Evolutionary conservation across 306 rosid species (phyloP), one percentile per base, ranked within the genome.

Genomic region (Hippophae tibetana): DNA sequence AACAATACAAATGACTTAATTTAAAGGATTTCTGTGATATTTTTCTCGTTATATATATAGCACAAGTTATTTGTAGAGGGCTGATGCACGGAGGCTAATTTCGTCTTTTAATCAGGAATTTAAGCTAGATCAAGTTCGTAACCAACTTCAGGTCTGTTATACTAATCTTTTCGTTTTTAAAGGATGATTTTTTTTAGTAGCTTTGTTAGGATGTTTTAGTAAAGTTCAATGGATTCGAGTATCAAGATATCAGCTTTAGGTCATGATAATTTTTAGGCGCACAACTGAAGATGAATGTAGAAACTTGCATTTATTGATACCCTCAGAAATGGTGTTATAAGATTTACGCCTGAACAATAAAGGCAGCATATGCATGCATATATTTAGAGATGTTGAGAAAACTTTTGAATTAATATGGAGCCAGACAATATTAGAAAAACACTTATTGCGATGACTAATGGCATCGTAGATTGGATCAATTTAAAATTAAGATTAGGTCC

Each of bases 71-170:
- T 49, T 14, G n/a, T 12, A 12, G 13, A 38, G 65, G 69, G 12
- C 42, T 53, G 50, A 64, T 51, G 5, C 46, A 11, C 1, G n/a
- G 42, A 12, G 14, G 53, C 71, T 82, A 44, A 73, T 63, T 45
- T 68, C 53, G 46, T 69, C 71, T 72, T 65, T 27, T 59, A 42
- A 23, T 42, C 85, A 93, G 99, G 99, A 88, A 77, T 71, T 77
- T 75, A 88, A 93, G 83, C 74, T 93, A 82, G 90, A 77, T 81
- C 86, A 86, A 78, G 80, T 93, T 59, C 85, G 90, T 42, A 75
- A 64, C 71, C 92, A 85, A 76, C 88, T 93, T 77, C 93, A 92
- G 96, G 98, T 92, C 60, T 71, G 92, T 60, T 12, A 40, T 14
- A 48, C 23, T 8, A 51, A 10, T 42, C 60, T 10, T 13, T 46